These are phyloP conservation scores for Penicillium soppii DNA, from an alignment of 495 filamentous ascomycete genomes.

Conservation along the genomic window DNA sequence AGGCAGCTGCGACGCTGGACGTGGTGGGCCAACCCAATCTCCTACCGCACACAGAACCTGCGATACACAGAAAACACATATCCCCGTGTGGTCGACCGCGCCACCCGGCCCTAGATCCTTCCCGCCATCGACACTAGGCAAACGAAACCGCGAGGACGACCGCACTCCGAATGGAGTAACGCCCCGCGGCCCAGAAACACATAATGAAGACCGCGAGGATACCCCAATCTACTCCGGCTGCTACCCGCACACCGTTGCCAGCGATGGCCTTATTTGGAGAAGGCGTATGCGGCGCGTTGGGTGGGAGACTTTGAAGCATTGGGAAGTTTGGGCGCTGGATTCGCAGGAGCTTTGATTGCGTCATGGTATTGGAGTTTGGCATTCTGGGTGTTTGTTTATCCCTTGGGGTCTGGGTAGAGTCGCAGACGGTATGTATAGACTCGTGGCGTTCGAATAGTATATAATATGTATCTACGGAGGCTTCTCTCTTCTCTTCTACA, in stretches of 20 bases:
- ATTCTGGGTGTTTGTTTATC: background rate
- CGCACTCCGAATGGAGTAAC: background rate
- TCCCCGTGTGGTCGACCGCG: background rate
- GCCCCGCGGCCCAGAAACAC: background rate
- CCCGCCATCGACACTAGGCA: conserved; percentile 26
- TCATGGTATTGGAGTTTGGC: conserved; percentile 4
- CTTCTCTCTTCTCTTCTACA: background rate
- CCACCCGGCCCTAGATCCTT: background rate
- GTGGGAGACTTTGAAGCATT: conserved; percentile 43
- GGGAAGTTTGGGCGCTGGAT: conserved; percentile 47
- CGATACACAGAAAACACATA: background rate
- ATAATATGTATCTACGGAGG: conserved; percentile 1
- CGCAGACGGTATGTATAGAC: background rate
- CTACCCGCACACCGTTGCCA: conserved; percentile 1
- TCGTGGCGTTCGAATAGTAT: conserved; percentile 5
- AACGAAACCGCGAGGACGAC: conserved; percentile 24
- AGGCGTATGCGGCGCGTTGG: conserved; percentile 35
- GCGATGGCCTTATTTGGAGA: conserved; percentile 26
- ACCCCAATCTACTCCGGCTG: background rate
- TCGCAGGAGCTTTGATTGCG: conserved; percentile 36
- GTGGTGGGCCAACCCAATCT: background rate
- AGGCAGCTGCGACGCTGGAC: background rate
- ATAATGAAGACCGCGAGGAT: background rate
- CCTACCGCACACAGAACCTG: background rate
- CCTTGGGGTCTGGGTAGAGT: background rate